A percentile compares a stretch with the other conserved stretches of the same genome.
These are phyloP conservation scores for Pestalotiopsis sp. DNA, from an alignment of 2,329 filamentous ascomycete species.

Conservation along the genomic window DNA sequence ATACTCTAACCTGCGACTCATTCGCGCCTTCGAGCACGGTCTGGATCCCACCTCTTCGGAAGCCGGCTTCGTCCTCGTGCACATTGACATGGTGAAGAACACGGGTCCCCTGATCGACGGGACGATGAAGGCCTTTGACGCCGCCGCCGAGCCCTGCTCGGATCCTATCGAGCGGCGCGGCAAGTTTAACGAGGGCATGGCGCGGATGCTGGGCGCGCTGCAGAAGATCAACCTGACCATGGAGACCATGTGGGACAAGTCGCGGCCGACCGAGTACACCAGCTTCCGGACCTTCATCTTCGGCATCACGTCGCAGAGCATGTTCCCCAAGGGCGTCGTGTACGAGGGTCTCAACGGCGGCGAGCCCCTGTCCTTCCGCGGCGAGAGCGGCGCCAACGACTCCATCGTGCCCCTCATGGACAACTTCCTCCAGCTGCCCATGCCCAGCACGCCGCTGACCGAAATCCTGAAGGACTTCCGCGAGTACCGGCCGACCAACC, in stretches of 20 bases:
- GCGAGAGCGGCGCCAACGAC: constrained; percentile 93
- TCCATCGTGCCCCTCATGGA: constrained; percentile 91
- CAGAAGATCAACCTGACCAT: constrained; percentile 75
- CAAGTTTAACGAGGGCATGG: constrained; percentile 65
- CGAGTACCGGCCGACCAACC: constrained; percentile 84
- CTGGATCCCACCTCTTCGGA: constrained; percentile 86
- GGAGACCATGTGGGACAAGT: constrained; percentile 92
- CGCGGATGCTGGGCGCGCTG: constrained; percentile 63
- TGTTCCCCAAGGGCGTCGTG: constrained; percentile 90
- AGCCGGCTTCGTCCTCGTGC: constrained; percentile 90
- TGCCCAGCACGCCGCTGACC: constrained; percentile 88
- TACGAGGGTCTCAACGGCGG: constrained; percentile 80
- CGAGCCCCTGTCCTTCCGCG: constrained; percentile 78
- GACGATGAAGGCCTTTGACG: constrained; percentile 62
- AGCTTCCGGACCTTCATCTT: constrained; percentile 97
- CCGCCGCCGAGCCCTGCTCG: constrained; percentile 4
- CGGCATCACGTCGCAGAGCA: constrained; percentile 87
- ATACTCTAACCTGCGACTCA: constrained; percentile 74
- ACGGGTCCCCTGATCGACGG: constrained; percentile 78
- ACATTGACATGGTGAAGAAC: constrained; percentile 93
- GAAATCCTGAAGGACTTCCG: constrained; percentile 88
- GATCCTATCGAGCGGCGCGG: neutral
- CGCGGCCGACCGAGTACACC: constrained; percentile 80
- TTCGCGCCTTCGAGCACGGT: constrained; percentile 89
- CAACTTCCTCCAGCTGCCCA: constrained; percentile 80